Percentiles rank a stretch among this genome's conserved stretches.
Conservation (phyloP, 768 basidiomycete genomes). For the Tricholoma hemisulphureum region DNA sequence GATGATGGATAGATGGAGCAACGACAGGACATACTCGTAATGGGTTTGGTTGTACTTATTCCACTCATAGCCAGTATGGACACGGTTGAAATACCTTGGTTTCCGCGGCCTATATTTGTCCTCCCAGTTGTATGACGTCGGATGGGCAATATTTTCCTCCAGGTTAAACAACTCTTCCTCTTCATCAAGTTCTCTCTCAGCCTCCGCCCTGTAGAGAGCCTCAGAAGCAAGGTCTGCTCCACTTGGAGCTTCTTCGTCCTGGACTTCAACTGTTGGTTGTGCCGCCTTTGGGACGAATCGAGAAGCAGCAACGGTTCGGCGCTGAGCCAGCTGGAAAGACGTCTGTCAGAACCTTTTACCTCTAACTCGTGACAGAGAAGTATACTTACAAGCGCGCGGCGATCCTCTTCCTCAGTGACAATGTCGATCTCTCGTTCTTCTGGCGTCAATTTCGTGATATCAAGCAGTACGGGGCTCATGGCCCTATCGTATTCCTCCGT, state of each 20-base stretch:
- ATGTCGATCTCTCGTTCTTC: slow-evolving; percentile 86
- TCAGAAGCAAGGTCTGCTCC: slow-evolving; percentile 82
- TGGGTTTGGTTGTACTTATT: slow-evolving; percentile 99
- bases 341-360: slow-evolving; percentile 4
- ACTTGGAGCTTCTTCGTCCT: slow-evolving; percentile 56
- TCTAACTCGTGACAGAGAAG: neutral
- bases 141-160: slow-evolving; percentile 82
- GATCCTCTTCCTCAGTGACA: slow-evolving; percentile 65
- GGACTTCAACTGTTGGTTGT: slow-evolving; percentile 57
- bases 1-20: slow-evolving; percentile 7
- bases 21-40: slow-evolving; percentile 75
- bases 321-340: slow-evolving; percentile 63
- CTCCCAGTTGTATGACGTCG: slow-evolving; percentile 94
- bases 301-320: slow-evolving; percentile 78
- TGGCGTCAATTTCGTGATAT: slow-evolving; percentile 63
- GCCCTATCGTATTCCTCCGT: slow-evolving; percentile 77
- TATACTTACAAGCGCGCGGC: slow-evolving; percentile 56
- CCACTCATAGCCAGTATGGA: slow-evolving; percentile 99
- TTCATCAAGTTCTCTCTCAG: slow-evolving; percentile 90
- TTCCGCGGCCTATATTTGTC: slow-evolving; percentile 98
- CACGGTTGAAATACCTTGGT: slow-evolving; percentile 97
- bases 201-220: slow-evolving; percentile 86
- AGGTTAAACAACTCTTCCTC: slow-evolving; percentile 95
- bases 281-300: slow-evolving; percentile 81
- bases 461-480: slow-evolving; percentile 82